Evolutionary conservation across 2,329 filamentous ascomycete species (phyloP).

Genomic region (Monosporascus cannonballus): DNA sequence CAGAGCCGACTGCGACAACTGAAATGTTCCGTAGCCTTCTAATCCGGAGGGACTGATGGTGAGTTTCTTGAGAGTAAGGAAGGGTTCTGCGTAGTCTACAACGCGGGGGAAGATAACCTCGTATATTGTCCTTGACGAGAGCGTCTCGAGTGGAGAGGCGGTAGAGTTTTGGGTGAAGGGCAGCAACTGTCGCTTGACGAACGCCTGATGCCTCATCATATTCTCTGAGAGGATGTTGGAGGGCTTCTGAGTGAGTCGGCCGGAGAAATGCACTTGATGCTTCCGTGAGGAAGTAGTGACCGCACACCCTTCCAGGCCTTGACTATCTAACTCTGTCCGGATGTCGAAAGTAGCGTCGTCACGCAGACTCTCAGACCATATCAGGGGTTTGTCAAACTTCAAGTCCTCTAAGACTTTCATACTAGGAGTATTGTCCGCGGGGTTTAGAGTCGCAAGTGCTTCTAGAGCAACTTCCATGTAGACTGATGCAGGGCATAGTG

Average conservation of each 20-base stretch:
- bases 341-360: background rate
- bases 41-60: slow-evolving; percentile 16
- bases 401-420: slow-evolving; percentile 1
- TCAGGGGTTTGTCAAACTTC: slow-evolving; percentile 2
- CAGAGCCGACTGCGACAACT: slow-evolving; percentile 1
- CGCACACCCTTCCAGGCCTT: background rate
- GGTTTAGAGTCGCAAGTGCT: slow-evolving; percentile 3
- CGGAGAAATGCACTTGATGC: slow-evolving; percentile 4
- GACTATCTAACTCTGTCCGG: background rate
- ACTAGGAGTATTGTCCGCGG: background rate
- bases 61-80: slow-evolving; percentile 19
- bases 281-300: background rate
- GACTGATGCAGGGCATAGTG: slow-evolving; percentile 16
- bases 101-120: slow-evolving; percentile 25
- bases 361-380: background rate
- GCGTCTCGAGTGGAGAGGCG: slow-evolving; percentile 9
- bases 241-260: slow-evolving; percentile 2
- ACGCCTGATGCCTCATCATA: slow-evolving; percentile 4
- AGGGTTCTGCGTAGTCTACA: slow-evolving; percentile 19
- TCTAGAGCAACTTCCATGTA: slow-evolving; percentile 18
- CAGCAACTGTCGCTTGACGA: slow-evolving; percentile 4
- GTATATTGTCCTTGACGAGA: slow-evolving; percentile 20
- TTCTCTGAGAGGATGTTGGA: background rate
- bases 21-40: slow-evolving; percentile 9
- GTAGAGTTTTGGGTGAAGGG: background rate